Percentiles rank a stretch among this genome's conserved stretches.
These are phyloP conservation scores for Daucus carota DNA, from an alignment of 129 eudicot genomes.

Conservation along the genomic window DNA sequence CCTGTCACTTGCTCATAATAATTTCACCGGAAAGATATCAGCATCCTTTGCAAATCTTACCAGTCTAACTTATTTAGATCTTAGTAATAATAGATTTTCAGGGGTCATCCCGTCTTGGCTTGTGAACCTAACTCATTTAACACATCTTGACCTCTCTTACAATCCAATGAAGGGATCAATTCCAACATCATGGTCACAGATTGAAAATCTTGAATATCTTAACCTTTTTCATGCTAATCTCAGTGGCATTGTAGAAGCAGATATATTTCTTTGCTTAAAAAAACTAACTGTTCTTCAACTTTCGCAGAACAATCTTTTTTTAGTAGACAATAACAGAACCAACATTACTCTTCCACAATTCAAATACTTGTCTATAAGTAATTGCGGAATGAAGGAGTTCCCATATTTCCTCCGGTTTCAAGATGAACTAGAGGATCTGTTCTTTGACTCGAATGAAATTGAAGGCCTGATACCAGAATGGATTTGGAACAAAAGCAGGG, in stretches of 20 bases:
- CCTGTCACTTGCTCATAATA: neutral
- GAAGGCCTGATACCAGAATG: neutral
- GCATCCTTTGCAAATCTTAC: neutral
- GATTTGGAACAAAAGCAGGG: neutral
- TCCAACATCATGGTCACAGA: constrained; percentile 4
- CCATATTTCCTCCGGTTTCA: neutral
- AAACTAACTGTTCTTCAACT: neutral
- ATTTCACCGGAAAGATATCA: neutral
- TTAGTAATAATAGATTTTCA: neutral
- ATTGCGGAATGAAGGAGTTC: neutral
- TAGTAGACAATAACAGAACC: constrained; percentile 12
- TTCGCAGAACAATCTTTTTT: neutral
- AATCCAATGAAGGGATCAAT: constrained; percentile 18
- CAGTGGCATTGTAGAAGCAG: neutral
- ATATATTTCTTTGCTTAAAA: neutral
- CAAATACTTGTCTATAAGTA: neutral
- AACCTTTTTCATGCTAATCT: neutral
- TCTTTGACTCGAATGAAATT: neutral
- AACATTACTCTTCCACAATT: constrained; percentile 8
- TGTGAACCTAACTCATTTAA: constrained; percentile 17
- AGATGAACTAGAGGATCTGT: neutral
- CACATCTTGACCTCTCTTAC: neutral
- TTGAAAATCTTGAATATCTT: neutral
- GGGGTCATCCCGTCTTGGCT: constrained; percentile 17
- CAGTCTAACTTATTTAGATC: constrained; percentile 1